Evolutionary conservation across 345 rosid genomes (phyloP).

Genomic region (Sisymbrium altissimum): DNA sequence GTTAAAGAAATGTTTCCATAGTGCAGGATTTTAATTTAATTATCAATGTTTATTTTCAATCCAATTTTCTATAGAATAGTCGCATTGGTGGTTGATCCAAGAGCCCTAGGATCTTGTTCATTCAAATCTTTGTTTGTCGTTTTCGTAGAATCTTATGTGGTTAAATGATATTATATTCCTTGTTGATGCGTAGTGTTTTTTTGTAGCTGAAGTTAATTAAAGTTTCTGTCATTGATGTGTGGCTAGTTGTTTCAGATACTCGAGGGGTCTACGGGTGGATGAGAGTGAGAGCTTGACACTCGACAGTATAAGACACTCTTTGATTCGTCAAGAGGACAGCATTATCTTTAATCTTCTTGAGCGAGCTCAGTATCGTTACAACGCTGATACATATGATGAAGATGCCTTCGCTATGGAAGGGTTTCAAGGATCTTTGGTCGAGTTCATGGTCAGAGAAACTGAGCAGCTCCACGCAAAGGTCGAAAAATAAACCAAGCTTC

Average conservation of each 20-base stretch:
- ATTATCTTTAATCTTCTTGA: conserved; percentile 61
- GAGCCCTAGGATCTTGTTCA: not conserved
- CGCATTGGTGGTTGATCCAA: not conserved
- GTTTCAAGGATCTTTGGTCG: conserved; percentile 58
- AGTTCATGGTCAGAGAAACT: conserved; percentile 61
- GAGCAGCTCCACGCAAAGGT: conserved; percentile 69
- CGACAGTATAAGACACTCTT: conserved; percentile 50
- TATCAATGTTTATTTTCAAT: not conserved
- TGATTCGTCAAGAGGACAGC: conserved; percentile 67
- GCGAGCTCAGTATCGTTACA: conserved; percentile 60
- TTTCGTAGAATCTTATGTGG: not conserved
- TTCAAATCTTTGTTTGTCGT: not conserved
- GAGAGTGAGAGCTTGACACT: conserved; percentile 58
- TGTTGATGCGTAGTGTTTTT: not conserved
- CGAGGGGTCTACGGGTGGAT: conserved; percentile 43
- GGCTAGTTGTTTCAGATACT: conserved; percentile 16
- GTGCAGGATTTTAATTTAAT: not conserved
- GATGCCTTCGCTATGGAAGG: conserved; percentile 55
- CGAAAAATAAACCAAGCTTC: not conserved
- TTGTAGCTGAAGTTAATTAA: not conserved
- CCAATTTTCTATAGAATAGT: not conserved
- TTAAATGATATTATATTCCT: not conserved
- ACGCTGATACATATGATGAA: conserved; percentile 56
- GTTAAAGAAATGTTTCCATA: not conserved
- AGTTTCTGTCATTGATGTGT: not conserved